Evolutionary conservation across 805 yeast species (phyloP), one percentile per base, ranked within the genome.

Genomic region (Wickerhamomyces subpelliculosus): DNA sequence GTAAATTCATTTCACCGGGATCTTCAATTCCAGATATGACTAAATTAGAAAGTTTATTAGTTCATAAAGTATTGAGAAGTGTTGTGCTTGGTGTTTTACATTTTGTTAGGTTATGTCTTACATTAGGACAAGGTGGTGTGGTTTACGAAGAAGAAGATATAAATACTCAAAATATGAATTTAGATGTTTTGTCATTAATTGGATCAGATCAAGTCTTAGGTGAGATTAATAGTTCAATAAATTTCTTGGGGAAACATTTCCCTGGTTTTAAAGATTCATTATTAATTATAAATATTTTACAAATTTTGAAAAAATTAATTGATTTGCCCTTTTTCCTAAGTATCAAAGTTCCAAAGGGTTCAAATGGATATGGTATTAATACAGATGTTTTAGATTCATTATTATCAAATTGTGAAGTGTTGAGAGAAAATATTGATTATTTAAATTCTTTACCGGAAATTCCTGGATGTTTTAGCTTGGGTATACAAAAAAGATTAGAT

Each of bases 101-200:
- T 49, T 71, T 73, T 56, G 72, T 80, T 16, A 73, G 73, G 17
- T 61, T 70, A 12, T 60, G 67, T 13, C 42, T 72, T 4, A 56
- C 58, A 8, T 60, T 79, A 27, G 77, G 80, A 2, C 62, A 62
- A 36, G 62, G 70, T 7, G 80, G 79, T n/a, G 80, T 77, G 8
- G 62, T 82, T 10, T 75, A 73, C 45, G 87, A 83, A 51, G 93
- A 81, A 50, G 93, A 84, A 52, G 94, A 84, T 58, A 60, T 84
- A 24, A 78, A 78, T 39, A 73, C 82, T 2, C 74, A 80, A 47
- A 67, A 68, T 12, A 75, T 80, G 78, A 78, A 76, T 27, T 66
- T 68, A 49, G 65, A 70, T 43, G 60, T 69, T 27, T 62, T 64
- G 3, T 49, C 61, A 46, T 36, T 50, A 13, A 44, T 57, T 14